Base-by-base conservation (phyloP, 2,329 filamentous ascomycete genomes). In the Colletotrichum abscissum region DNA sequence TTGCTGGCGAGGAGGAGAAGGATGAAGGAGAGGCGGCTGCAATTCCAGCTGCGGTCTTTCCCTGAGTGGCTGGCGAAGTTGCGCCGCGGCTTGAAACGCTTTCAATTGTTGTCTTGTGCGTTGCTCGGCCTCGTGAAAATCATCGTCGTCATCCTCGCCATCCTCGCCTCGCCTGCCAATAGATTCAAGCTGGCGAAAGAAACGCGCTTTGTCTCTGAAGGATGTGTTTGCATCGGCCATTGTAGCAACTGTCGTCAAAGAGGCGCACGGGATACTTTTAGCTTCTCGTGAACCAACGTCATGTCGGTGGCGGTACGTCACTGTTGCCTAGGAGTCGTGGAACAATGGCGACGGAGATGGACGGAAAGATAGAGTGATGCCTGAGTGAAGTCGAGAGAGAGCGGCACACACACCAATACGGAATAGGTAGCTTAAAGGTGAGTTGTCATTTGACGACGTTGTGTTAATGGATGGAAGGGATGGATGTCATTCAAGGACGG, bases 131-230 rank as follows among this genome's bases (percentile, higher is more conserved):
- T 78, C 77, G 3, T 80, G 77, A 16, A 77, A 68, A 22, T 80
- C 76, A 7, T 83, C 82, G 11, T 82, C 77, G 1, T 80, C 77
- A 2, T 81, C 76, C 16, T 69, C 55, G 4, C 12, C 49, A 12
- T 63, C 60, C 38, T 75, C 64, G 42, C 74, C 58, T 12, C 38
- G 72, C n/a, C 75, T 66, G 14, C 74, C 65, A 19, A 82, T 77
- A 1, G 79, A 76, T 16, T 82, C 79, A 0, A 89, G 78, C n/a
- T 79, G 78, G n/a, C 80, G 75, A 74, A 89, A 90, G 73, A 86
- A 88, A 0, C 81, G 84, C 26, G 78, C 59, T 76, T 90, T 90
- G 46, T 86, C 84, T 63, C 81, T 76, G 7, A 85, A 73, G 11
- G 79, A 64, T 19, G 70, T 63, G 56, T 70, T 71, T 28, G 56